Evolutionary conservation across 192 early-diverging fungal species (phyloP).

Genomic region (Coemansia sp.): DNA sequence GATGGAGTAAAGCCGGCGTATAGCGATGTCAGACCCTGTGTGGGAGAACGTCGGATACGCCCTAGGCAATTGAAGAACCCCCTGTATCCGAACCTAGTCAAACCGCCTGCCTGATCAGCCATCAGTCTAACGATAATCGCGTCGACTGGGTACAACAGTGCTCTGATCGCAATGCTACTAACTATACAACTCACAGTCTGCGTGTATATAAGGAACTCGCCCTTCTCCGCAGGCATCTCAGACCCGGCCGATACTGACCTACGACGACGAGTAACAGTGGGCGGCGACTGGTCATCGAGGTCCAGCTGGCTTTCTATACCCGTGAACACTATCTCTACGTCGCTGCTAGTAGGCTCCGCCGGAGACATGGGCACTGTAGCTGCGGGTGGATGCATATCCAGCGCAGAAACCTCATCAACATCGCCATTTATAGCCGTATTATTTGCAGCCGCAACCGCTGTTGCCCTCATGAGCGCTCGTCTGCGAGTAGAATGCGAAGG

Average conservation of each 20-base stretch:
- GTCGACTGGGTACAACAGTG: slow-evolving; percentile 38
- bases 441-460: not conserved
- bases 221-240: slow-evolving; percentile 1
- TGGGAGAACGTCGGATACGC: not conserved
- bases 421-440: not conserved
- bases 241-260: not conserved
- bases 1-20: slow-evolving; percentile 25
- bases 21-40: slow-evolving; percentile 15
- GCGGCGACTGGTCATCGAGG: not conserved
- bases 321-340: not conserved
- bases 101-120: slow-evolving; percentile 41
- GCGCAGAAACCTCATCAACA: not conserved
- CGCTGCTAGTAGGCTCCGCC: not conserved
- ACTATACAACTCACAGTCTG: slow-evolving; percentile 14
- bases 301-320: slow-evolving; percentile 1
- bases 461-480: not conserved
- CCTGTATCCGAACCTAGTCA: slow-evolving; percentile 23
- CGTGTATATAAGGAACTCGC: slow-evolving; percentile 25
- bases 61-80: slow-evolving; percentile 38
- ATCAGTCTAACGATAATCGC: slow-evolving; percentile 32
- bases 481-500: not conserved
- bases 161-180: not conserved
- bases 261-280: not conserved
- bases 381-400: not conserved
- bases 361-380: not conserved